Base-by-base conservation (phyloP, 2,329 filamentous ascomycete genomes). In the Lasiodiplodia citricola region DNA sequence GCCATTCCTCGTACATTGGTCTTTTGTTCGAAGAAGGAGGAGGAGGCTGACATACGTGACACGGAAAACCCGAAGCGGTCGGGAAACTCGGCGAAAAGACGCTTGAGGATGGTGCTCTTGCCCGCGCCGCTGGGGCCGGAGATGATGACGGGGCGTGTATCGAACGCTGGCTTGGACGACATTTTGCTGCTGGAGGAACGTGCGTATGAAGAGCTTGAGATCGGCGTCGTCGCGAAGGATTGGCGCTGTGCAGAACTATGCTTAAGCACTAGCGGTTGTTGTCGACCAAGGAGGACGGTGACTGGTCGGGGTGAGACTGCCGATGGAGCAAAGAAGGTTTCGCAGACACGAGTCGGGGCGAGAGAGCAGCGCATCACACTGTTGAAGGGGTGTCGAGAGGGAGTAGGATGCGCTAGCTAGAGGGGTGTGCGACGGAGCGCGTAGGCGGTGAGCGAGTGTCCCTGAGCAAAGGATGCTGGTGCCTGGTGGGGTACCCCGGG, bases 81-180 rank as follows among this genome's bases (percentile, higher is more conserved):
- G 7, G 87, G 87, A 76, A 89, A 88, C 67, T 87, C 85, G 35
- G 88, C 83, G 78, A 93, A 91, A 62, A 95, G 88, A 58, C 87
- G 85, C 76, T 89, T 89, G 80, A 92, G 90, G 70, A 95, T 88
- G 14, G 92, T 95, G 74, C 91, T 92, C 82, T 96, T 96, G 73
- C 92, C 92, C 58, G 92, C 88, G 78, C 92, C 92, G 13, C 88
- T 91, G 70, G 92, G 92, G 68, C 92, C 92, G 60, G 90, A 93
- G 80, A 96, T 91, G 74, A 96, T 89, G 75, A 95, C 85, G 16
- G 91, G 92, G 31, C 70, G 71, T n/a, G 65, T 57, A n/a, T 67
- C 54, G 14, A 67, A 11, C 23, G 47, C 47, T n/a, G 52, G 28
- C n/a, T 51, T 58, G 60, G 41, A 21, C 14, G 65, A 55, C 65